Percentiles rank a stretch among this genome's conserved stretches.
These are phyloP conservation scores for Malania oleifera DNA, from an alignment of 164 flowering plant genomes.

Conservation along the genomic window DNA sequence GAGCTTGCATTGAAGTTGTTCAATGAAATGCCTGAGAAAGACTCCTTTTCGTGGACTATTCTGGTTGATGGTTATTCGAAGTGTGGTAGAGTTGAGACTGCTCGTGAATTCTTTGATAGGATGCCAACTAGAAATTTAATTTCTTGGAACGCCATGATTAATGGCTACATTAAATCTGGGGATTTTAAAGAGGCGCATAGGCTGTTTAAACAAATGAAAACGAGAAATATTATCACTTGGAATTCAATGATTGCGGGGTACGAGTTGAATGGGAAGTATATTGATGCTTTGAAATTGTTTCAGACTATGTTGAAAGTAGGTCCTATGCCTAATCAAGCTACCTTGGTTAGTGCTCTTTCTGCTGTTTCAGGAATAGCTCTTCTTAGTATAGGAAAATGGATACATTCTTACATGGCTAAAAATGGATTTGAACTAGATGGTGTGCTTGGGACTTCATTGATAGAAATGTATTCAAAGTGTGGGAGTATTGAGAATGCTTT, in stretches of 20 bases:
- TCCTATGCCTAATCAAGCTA: constrained; percentile 17
- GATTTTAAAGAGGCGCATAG: constrained; percentile 9
- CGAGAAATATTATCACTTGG: constrained; percentile 22
- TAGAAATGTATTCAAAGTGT: constrained; percentile 36
- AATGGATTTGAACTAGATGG: constrained; percentile 17
- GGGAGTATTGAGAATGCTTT: constrained; percentile 27
- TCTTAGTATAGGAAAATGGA: constrained; percentile 25
- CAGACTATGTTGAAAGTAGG: constrained; percentile 11
- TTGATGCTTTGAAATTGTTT: constrained; percentile 22
- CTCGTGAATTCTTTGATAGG: constrained; percentile 21
- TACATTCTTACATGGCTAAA: constrained; percentile 26
- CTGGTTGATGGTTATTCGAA: constrained; percentile 27
- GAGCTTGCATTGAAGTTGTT: constrained; percentile 20
- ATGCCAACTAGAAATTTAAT: constrained; percentile 23
- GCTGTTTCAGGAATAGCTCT: constrained; percentile 24
- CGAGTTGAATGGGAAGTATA: constrained; percentile 15
- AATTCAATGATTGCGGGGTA: constrained; percentile 28
- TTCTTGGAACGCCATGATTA: constrained; percentile 33
- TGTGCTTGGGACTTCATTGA: constrained; percentile 23
- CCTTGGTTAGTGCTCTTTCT: constrained; percentile 24
- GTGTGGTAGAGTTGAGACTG: constrained; percentile 19
- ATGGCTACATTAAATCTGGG: constrained; percentile 26
- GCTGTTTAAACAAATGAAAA: constrained; percentile 19
- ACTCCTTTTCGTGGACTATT: constrained; percentile 24
- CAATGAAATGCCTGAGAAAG: constrained; percentile 24